phyloP scores from a whole-genome alignment of 1,284 basidiomycete genomes.

The Melampsora americana region DNA sequence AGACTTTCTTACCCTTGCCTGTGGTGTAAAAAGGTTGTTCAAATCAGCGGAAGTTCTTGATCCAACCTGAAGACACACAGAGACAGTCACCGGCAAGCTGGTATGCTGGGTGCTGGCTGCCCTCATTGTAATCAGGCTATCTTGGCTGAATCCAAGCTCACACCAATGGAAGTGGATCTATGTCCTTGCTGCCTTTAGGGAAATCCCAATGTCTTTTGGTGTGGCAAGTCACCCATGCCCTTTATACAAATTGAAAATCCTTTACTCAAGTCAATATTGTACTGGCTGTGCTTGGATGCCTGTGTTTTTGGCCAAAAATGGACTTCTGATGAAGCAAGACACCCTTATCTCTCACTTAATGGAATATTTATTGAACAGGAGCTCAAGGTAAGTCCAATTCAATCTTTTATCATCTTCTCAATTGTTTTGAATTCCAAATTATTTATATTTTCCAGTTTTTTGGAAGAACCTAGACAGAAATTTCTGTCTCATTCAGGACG shows the following conservation, averaged over 20 bases:
- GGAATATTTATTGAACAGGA: conserved; percentile 3
- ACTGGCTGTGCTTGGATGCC: neutral
- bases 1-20: too few species aligned
- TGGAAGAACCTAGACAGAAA: neutral
- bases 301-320: neutral
- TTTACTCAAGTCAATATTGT: neutral
- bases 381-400: neutral
- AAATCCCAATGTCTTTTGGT: too few species aligned
- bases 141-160: too few species aligned
- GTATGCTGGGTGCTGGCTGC: too few species aligned
- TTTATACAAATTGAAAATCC: neutral
- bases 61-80: too few species aligned
- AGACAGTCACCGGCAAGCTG: too few species aligned
- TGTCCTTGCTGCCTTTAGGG: too few species aligned
- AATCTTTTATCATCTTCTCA: neutral
- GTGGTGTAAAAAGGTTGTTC: too few species aligned
- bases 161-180: too few species aligned
- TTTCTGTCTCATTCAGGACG: conserved; percentile 10
- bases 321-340: conserved; percentile 1
- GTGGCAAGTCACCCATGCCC: conserved; percentile 5
- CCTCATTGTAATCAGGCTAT: too few species aligned
- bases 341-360: neutral
- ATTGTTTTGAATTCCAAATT: neutral
- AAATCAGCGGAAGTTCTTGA: too few species aligned
- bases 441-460: neutral